These are phyloP conservation scores for Fraxinus sp. DNA, from an alignment of 305 asterid species.

Conservation along the genomic window DNA sequence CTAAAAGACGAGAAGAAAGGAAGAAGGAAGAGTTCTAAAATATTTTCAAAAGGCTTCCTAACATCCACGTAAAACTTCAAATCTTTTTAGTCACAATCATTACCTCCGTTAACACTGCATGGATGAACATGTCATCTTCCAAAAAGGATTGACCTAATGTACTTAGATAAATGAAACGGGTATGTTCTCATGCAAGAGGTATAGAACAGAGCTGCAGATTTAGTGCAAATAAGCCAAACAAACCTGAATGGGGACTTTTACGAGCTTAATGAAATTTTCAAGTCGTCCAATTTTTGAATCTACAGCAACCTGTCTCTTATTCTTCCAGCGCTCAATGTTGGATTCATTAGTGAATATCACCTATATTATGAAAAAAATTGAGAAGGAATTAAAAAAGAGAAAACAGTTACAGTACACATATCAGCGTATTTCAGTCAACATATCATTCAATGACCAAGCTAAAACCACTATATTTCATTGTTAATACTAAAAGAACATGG, in stretches of 20 bases:
- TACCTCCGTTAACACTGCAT: neutral
- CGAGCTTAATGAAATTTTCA: constrained; percentile 70
- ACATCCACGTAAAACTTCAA: neutral
- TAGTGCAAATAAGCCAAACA: constrained; percentile 24
- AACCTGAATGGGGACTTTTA: constrained; percentile 88
- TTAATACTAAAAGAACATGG: constrained; percentile 4
- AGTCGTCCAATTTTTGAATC: constrained; percentile 95
- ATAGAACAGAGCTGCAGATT: neutral
- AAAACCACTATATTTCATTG: neutral
- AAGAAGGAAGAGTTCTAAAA: neutral
- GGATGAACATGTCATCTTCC: neutral
- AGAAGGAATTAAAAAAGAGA: neutral
- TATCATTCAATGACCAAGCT: constrained; percentile 1
- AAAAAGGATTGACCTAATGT: neutral
- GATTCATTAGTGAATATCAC: constrained; percentile 94
- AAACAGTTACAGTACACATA: neutral
- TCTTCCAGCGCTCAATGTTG: constrained; percentile 95
- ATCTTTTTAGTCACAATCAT: neutral
- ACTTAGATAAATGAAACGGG: neutral
- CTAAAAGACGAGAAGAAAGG: neutral
- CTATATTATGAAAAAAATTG: constrained; percentile 30
- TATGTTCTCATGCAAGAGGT: neutral
- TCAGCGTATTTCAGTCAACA: neutral
- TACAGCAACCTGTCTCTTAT: constrained; percentile 85
- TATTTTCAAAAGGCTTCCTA: neutral